Percentiles rank a stretch among this genome's conserved stretches.
Conservation (phyloP, 768 basidiomycete species). For the Tricholoma terreum region DNA sequence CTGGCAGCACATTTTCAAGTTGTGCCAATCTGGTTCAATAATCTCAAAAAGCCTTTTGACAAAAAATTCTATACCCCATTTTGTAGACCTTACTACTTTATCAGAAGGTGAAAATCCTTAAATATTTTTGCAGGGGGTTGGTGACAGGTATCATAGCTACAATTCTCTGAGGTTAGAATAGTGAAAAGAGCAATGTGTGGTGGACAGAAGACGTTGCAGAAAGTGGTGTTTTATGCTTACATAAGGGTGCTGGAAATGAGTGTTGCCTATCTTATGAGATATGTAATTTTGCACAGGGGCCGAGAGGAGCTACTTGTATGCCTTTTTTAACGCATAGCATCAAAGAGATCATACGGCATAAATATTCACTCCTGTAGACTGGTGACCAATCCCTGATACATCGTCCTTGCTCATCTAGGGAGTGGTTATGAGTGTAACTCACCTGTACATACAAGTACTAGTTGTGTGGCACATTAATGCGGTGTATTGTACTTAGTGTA, state of each 20-base stretch:
- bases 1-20: neutral
- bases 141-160: neutral
- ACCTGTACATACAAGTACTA: too few species aligned
- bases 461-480: too few species aligned
- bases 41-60: neutral
- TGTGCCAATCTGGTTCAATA: neutral
- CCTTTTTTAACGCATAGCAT: too few species aligned
- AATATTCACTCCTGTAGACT: too few species aligned
- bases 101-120: neutral
- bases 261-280: neutral
- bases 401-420: too few species aligned
- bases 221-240: neutral
- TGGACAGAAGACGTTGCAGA: neutral
- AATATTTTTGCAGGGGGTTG: neutral
- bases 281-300: too few species aligned
- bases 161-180: neutral
- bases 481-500: too few species aligned
- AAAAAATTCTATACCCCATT: neutral
- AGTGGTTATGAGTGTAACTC: too few species aligned
- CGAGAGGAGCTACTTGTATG: too few species aligned
- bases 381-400: too few species aligned
- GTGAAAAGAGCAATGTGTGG: neutral
- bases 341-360: too few species aligned
- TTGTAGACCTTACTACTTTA: neutral
- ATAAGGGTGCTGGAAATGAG: neutral